Evolutionary conservation across 2,329 filamentous ascomycete species (phyloP), one percentile per base, ranked within the genome.

Genomic region (Bipolaris cookei): DNA sequence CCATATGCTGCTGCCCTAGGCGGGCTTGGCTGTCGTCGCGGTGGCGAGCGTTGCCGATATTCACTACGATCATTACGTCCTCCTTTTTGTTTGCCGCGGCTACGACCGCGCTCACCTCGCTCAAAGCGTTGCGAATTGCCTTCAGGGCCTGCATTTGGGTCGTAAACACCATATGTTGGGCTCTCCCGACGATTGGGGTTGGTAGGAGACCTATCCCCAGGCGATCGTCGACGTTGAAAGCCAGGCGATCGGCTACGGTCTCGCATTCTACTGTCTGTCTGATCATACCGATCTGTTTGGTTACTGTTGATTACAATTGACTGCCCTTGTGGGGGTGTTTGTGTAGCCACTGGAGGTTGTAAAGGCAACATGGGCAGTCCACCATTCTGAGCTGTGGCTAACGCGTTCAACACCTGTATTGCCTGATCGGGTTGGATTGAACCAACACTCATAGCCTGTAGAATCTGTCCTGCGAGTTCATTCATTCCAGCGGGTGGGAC

Each of bases 31-130:
- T 72, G 72, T 57, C 85, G 86, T 68, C 87, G 86, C 53, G 86
- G 83, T 43, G 93, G 92, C 70, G 90, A 96, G 71, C 95, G 91
- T 75, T 97, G 92, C 63, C 94, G 90, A 79, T 96, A 97, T 37
- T 92, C 75, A 74, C 69, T 72, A 62, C 71, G 75, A 50, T 92
- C 74, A 71, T 69, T 72, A 52, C 72, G 74, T 53, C 68, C 69
- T 54, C 80, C 77, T 53, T 82, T 68, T 42, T 69, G 66, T 60
- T 69, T 78, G 71, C 81, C 79, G 57, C 80, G 79, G 63, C 81
- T 87, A 52, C 83, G 79, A 57, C 82, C 83, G 59, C 86, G 83
- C 38, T 84, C 82, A 56, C 81, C 81, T 51, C 82, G 81, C 47
- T 84, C 81, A 66, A 66, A 51, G 47, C 67, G 83, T 61, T 87